Conservation (phyloP, 257 asterid genomes). For the Nyctanthes arbortristis region DNA sequence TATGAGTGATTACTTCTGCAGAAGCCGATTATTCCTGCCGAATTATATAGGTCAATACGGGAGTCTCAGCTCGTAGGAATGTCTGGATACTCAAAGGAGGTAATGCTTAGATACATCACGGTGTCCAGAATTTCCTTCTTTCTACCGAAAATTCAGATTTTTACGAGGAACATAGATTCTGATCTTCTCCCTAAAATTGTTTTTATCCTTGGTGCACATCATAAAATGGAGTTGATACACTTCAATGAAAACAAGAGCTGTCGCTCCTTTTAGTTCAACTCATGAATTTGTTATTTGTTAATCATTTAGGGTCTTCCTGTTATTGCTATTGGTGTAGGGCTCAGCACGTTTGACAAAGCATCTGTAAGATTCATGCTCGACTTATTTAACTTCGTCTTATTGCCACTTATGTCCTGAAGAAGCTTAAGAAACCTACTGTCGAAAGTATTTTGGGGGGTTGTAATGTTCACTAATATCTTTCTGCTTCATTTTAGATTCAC, state of each 20-base stretch:
- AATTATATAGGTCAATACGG: constrained; percentile 65
- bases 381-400: constrained; percentile 17
- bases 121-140: constrained; percentile 1
- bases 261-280: constrained; percentile 1
- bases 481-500: constrained; percentile 50
- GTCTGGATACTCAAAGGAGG: constrained; percentile 82
- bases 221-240: background rate
- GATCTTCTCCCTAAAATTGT: background rate
- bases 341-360: constrained; percentile 77
- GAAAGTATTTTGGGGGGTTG: background rate
- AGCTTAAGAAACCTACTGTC: constrained; percentile 6
- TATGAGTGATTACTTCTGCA: constrained; percentile 34
- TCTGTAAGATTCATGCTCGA: constrained; percentile 53
- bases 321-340: constrained; percentile 73
- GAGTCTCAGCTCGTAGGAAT: constrained; percentile 83
- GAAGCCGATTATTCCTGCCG: constrained; percentile 71
- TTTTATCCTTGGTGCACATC: constrained; percentile 19
- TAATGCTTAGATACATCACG: constrained; percentile 24
- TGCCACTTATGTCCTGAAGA: background rate
- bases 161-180: background rate
- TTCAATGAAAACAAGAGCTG: background rate
- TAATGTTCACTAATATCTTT: constrained; percentile 6
- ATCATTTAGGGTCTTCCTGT: constrained; percentile 60
- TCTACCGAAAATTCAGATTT: background rate
- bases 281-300: background rate